Conservation (phyloP, 768 basidiomycete species). For the Lactarius deliciosus region DNA sequence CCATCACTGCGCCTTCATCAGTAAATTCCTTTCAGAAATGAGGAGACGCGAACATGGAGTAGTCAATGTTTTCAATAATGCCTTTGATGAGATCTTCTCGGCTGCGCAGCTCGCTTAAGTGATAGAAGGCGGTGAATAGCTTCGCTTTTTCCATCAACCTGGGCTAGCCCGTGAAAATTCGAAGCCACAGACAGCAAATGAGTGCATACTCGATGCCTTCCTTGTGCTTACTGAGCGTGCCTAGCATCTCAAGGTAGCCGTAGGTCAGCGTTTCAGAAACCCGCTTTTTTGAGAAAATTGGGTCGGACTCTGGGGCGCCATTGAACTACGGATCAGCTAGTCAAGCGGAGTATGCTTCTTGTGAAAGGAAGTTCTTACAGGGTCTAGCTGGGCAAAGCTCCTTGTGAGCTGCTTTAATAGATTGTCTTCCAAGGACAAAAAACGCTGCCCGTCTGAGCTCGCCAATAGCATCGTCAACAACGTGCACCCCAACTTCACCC, state of each 20-base stretch:
- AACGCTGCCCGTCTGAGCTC: conserved; percentile 79
- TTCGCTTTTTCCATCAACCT: conserved; percentile 90
- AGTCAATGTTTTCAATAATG: conserved; percentile 90
- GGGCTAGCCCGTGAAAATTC: background rate
- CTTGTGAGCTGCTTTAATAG: conserved; percentile 81
- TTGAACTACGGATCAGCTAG: conserved; percentile 54
- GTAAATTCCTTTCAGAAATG: conserved; percentile 10
- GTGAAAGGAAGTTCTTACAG: conserved; percentile 49
- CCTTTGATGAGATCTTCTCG: conserved; percentile 90
- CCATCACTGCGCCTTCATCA: conserved; percentile 64
- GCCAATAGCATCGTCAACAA: conserved; percentile 80
- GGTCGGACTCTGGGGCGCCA: conserved; percentile 68
- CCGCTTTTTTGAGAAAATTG: conserved; percentile 81
- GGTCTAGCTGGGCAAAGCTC: conserved; percentile 90
- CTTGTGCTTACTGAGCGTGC: conserved; percentile 80
- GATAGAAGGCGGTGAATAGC: conserved; percentile 95
- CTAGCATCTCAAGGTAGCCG: conserved; percentile 96
- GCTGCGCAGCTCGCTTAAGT: conserved; percentile 85
- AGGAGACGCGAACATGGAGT: conserved; percentile 63
- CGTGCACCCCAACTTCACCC: conserved; percentile 83
- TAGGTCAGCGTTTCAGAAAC: conserved; percentile 81
- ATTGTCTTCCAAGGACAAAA: conserved; percentile 78
- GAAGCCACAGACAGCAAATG: background rate
- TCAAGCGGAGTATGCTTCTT: background rate
- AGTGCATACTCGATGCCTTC: conserved; percentile 78